Evolutionary conservation across 2,329 filamentous ascomycete species (phyloP).

Genomic region (Pyrenochaeta sp.): DNA sequence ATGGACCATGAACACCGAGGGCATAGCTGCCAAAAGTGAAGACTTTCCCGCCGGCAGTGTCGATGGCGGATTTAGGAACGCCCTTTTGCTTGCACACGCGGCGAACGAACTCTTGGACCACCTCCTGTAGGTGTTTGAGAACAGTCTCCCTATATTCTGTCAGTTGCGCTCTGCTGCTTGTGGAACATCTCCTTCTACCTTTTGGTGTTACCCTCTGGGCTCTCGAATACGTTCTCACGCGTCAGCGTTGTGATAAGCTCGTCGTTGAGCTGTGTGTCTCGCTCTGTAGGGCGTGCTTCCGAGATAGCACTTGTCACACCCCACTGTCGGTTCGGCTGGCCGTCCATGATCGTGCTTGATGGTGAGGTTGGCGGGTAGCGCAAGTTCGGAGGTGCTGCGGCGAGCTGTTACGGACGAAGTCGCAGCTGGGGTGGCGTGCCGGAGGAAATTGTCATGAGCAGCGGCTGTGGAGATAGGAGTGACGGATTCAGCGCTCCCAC

Average conservation of each 20-base stretch:
- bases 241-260: slow-evolving; percentile 85
- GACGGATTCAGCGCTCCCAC: slow-evolving; percentile 34
- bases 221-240: slow-evolving; percentile 90
- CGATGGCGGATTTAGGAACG: slow-evolving; percentile 78
- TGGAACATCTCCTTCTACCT: slow-evolving; percentile 61
- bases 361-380: slow-evolving; percentile 14
- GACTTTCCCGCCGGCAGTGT: slow-evolving; percentile 87
- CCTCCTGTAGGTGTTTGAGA: slow-evolving; percentile 77
- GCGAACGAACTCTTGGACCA: slow-evolving; percentile 87
- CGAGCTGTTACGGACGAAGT: slow-evolving; percentile 21
- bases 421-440: slow-evolving; percentile 20
- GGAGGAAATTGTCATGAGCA: slow-evolving; percentile 22
- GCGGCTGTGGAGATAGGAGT: slow-evolving; percentile 7
- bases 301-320: slow-evolving; percentile 90
- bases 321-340: slow-evolving; percentile 53
- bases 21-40: slow-evolving; percentile 97
- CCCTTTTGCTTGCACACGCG: slow-evolving; percentile 78
- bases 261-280: slow-evolving; percentile 79
- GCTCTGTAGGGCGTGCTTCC: slow-evolving; percentile 74
- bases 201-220: slow-evolving; percentile 80
- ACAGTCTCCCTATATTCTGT: slow-evolving; percentile 69
- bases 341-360: slow-evolving; percentile 38
- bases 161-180: slow-evolving; percentile 5
- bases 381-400: slow-evolving; percentile 32
- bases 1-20: slow-evolving; percentile 89